phyloP scores from a whole-genome alignment of 2,329 filamentous ascomycete genomes.

The Paecilomyces sp. region DNA sequence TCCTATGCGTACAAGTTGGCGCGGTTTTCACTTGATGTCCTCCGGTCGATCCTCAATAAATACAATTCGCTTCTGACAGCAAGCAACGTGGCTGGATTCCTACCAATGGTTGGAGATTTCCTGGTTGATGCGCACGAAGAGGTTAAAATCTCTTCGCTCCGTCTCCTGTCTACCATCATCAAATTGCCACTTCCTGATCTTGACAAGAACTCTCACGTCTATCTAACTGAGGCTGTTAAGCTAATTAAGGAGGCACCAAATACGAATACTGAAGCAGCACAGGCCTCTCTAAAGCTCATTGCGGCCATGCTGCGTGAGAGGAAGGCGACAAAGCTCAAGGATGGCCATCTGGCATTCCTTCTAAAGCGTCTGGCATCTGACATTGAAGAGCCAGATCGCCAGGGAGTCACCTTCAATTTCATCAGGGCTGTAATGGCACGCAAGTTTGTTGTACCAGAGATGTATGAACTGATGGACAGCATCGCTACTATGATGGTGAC shows the following conservation, averaged over 20 bases:
- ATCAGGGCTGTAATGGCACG: conserved; percentile 78
- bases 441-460: conserved; percentile 73
- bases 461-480: conserved; percentile 88
- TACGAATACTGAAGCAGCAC: conserved; percentile 75
- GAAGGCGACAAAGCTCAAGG: conserved; percentile 66
- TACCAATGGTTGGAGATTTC: conserved; percentile 83
- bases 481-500: conserved; percentile 91
- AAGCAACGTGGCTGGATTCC: conserved; percentile 72
- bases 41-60: conserved; percentile 80
- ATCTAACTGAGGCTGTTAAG: conserved; percentile 77
- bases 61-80: conserved; percentile 73
- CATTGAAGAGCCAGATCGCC: conserved; percentile 83
- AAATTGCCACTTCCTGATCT: conserved; percentile 70
- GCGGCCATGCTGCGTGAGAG: conserved; percentile 78
- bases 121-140: conserved; percentile 82
- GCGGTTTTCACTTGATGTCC: conserved; percentile 78
- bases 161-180: conserved; percentile 75
- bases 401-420: conserved; percentile 93
- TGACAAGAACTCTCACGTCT: conserved; percentile 66
- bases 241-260: conserved; percentile 69
- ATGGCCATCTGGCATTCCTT: conserved; percentile 74
- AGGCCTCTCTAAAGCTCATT: conserved; percentile 82
- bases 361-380: conserved; percentile 78
- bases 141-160: conserved; percentile 80
- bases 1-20: conserved; percentile 82